Base-by-base conservation (phyloP, 371 early-diverging fungal genomes). In the Mortierella sp. region DNA sequence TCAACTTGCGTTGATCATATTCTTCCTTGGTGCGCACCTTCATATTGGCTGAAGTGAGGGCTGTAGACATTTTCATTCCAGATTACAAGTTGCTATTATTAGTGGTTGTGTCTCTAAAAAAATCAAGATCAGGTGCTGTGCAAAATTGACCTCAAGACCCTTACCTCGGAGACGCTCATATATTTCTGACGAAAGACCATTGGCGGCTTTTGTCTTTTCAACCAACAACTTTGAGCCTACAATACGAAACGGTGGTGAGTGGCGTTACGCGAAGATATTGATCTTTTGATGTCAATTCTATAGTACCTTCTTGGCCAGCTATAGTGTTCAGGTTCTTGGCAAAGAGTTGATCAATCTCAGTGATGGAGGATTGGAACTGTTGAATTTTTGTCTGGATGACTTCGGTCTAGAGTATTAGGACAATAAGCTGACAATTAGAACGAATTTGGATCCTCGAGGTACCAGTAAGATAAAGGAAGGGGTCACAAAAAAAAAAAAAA, bases 351-450 rank as follows among this genome's bases (percentile, higher is more conserved):
- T 79, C 80, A 15, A 79, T 58, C 41, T 79, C 80, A 48, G 57
- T 70, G 71, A 79, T 70, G 45, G 36, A 64, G 38, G 65, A 4
- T 47, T 74, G 74, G 69, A 79, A 79, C 65, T 67, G 74, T 24
- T 74, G 80, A 45, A 79, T 74, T 65, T 79, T 79, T 52, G 64
- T 28, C 2, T 74, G 74, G 53, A 79, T 79, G 32, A 79, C 80
- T 53, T 79, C 80, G 55, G 80, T 79, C 80, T 79, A 61, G 53
- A 55, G 22, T 38, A 24, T 19, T 7, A 32, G 15, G 19, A 13
- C 43, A 43, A 28, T 28, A 28, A 2, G 28, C 28, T 28, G 28
- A 28, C 28, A 28, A 2, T 28, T 28, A 28, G 28, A 2, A 28
- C 28, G 28, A 28, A 28, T 28, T 28, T 28, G 28, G 28, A 2